Percentiles rank a stretch among this genome's conserved stretches.
These are phyloP conservation scores for Aspergillus funiculosus DNA, from an alignment of 495 filamentous ascomycete genomes.

Conservation along the genomic window DNA sequence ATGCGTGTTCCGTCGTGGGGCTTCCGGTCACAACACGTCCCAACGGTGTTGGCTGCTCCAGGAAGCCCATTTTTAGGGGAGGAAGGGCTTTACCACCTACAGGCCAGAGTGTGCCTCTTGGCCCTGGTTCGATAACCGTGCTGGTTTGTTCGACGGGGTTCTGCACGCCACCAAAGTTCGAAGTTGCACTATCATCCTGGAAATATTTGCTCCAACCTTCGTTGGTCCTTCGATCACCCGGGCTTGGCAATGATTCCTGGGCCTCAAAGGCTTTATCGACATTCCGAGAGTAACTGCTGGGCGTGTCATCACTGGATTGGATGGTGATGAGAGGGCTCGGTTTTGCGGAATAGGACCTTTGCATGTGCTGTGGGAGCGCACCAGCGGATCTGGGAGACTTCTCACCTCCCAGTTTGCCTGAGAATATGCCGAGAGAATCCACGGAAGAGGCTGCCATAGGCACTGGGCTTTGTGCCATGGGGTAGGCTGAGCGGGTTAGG, in stretches of 20 bases:
- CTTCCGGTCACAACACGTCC: constrained; percentile 57
- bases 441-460: constrained; percentile 43
- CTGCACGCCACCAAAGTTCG: constrained; percentile 32
- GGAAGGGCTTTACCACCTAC: constrained; percentile 24
- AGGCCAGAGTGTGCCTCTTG: constrained; percentile 39
- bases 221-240: constrained; percentile 45
- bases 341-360: constrained; percentile 17
- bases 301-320: constrained; percentile 27
- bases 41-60: constrained; percentile 40
- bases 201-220: constrained; percentile 61
- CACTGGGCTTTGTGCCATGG: constrained; percentile 39
- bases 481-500: constrained; percentile 38
- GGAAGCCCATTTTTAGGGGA: constrained; percentile 33
- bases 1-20: constrained; percentile 56
- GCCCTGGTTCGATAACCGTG: constrained; percentile 5
- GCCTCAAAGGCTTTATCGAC: constrained; percentile 24
- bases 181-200: constrained; percentile 45
- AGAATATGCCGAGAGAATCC: constrained; percentile 41
- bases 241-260: constrained; percentile 12
- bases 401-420: constrained; percentile 37
- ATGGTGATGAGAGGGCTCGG: constrained; percentile 33
- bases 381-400: constrained; percentile 28
- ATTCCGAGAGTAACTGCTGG: constrained; percentile 23
- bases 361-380: constrained; percentile 22
- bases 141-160: no score